Percentiles rank a stretch among this genome's conserved stretches.
These are phyloP conservation scores for Colletotrichum falcatum DNA, from an alignment of 2,329 filamentous ascomycete species.

Conservation along the genomic window DNA sequence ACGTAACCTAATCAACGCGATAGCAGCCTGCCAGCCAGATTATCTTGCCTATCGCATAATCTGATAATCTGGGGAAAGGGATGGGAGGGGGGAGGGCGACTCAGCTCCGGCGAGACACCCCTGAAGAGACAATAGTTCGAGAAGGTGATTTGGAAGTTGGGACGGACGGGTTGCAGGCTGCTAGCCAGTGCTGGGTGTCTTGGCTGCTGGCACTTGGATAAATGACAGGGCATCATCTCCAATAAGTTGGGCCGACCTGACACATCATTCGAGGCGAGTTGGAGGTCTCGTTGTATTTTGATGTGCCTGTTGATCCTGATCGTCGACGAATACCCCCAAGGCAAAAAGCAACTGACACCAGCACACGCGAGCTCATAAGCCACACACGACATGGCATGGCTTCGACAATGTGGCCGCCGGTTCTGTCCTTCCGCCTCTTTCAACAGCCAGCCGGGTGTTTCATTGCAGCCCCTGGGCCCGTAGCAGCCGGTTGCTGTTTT, in stretches of 20 bases:
- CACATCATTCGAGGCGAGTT: not conserved
- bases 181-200: conserved; percentile 8
- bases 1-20: conserved; percentile 37
- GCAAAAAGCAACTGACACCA: conserved; percentile 1
- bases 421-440: conserved; percentile 20
- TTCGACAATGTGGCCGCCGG: conserved; percentile 13
- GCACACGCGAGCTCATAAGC: conserved; percentile 3
- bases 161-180: not conserved
- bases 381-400: conserved; percentile 17
- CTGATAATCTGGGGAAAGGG: conserved; percentile 34
- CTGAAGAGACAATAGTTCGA: conserved; percentile 22
- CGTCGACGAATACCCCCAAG: not conserved
- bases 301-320: not conserved
- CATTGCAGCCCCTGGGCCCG: conserved; percentile 14
- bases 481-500: not conserved
- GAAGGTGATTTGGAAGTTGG: conserved; percentile 18
- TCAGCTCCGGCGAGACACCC: conserved; percentile 28
- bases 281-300: not conserved
- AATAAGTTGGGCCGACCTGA: conserved; percentile 9
- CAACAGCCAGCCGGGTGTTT: conserved; percentile 17
- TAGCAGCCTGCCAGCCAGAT: conserved; percentile 27
- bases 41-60: conserved; percentile 31
- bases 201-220: conserved; percentile 11
- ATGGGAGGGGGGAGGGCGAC: not conserved
- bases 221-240: not conserved